These are phyloP conservation scores for Daedaleopsis sinensis DNA, from an alignment of 768 basidiomycete species.

Conservation along the genomic window DNA sequence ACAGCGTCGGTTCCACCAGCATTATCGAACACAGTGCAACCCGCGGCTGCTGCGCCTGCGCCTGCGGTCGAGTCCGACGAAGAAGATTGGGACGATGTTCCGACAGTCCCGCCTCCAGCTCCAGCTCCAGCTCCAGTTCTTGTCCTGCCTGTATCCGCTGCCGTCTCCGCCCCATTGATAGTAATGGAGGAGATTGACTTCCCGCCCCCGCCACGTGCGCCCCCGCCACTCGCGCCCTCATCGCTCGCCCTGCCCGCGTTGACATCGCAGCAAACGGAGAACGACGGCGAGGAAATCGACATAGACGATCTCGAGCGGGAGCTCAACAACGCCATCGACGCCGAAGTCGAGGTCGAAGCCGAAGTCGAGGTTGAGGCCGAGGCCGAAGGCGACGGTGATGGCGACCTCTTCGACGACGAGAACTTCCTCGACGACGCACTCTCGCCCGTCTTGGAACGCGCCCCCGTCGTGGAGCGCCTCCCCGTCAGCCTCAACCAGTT, in stretches of 20 bases:
- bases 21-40: constrained; percentile 1
- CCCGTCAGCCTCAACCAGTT: constrained; percentile 14
- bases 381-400: constrained; percentile 10
- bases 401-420: constrained; percentile 19
- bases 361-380: constrained; percentile 20
- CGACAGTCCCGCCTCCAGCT: constrained; percentile 4
- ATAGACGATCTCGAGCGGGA: constrained; percentile 21
- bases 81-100: constrained; percentile 31
- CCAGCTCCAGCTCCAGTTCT: constrained; percentile 5
- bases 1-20: background rate
- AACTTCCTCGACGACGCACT: constrained; percentile 23
- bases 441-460: constrained; percentile 20
- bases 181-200: constrained; percentile 32
- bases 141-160: no score
- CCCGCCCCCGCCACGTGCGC: constrained; percentile 14
- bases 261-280: constrained; percentile 1
- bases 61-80: constrained; percentile 26
- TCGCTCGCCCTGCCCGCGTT: background rate
- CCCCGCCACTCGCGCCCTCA: constrained; percentile 4
- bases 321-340: constrained; percentile 17
- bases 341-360: constrained; percentile 8
- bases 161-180: constrained; percentile 18
- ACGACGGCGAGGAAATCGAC: constrained; percentile 27
- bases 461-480: constrained; percentile 18
- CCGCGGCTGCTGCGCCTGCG: constrained; percentile 1